Evolutionary conservation across 1,284 basidiomycete species (phyloP), one percentile per base, ranked within the genome.

Genomic region (Chondrostereum purpureum): DNA sequence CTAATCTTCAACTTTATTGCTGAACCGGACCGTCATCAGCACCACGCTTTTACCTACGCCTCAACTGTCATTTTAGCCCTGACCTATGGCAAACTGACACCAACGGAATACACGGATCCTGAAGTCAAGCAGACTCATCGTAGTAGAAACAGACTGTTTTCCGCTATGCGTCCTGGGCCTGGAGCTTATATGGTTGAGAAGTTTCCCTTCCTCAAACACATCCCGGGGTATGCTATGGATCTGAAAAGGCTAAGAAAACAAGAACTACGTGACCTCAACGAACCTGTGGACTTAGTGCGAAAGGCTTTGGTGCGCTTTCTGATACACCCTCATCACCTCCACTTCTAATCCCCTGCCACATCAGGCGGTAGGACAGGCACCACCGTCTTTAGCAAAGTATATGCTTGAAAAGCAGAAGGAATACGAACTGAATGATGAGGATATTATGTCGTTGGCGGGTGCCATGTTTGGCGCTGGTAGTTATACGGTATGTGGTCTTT

Each of bases 381-480:
- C 20, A 10, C 38, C 44, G 2, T 45, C 36, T 12, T 37, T 45
- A 17, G 33, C 44, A 8, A 39, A 45, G 17, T 45, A 45, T 12
- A 37, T 45, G 21, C 18, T 45, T 12, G 37, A 40, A 1, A 39
- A 45, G 8, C 14, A 18, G 14, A 31, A 40, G 11, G 36, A 17
- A 2, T 21, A 37, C 24, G 58, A 50, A 3, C 36, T 64, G 8
- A 50, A 49, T 12, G 58, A 64, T 36, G 52, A 51, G 27, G 62
- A 64, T 38, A 51, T 57, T 5, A 51, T 54, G 5, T 59, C 59
- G 39, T 48, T 63, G 19, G 55, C 55, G 19, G 61, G 61, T 4
- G 55, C 56, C 5, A 54, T 64, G 37, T 64, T 64, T 36, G 62
- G 63, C 22, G 63, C 62, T 21, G 62, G 63, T 13, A 49, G 47